Percentiles rank a stretch among this genome's conserved stretches.
These are phyloP conservation scores for Nitzschia putrida DNA, from an alignment of 108 stramenopile species.

Conservation along the genomic window DNA sequence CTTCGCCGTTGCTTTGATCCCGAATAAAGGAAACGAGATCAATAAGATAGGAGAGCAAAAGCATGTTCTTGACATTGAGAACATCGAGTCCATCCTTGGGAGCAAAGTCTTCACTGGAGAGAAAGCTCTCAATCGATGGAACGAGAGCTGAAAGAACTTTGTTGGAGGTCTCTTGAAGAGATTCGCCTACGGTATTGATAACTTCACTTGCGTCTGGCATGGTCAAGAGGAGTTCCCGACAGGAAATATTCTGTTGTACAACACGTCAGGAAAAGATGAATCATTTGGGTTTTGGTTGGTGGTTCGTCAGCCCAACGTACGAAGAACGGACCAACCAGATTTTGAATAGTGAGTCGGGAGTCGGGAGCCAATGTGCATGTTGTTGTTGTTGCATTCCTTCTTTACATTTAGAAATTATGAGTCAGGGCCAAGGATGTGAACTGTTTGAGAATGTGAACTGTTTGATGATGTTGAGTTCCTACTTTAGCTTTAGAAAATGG, in stretches of 20 bases:
- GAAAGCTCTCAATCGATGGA: constrained; percentile 42
- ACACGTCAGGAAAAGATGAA: too few relatives aligned
- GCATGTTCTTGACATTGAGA: constrained; percentile 68
- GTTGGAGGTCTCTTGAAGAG: constrained; percentile 41
- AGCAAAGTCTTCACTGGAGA: constrained; percentile 37
- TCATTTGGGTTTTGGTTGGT: too few relatives aligned
- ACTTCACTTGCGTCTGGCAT: not conserved
- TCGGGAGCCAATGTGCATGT: too few relatives aligned
- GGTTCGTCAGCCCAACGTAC: too few relatives aligned
- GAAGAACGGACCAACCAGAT: too few relatives aligned
- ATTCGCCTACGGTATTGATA: not conserved
- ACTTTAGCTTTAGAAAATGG: too few relatives aligned
- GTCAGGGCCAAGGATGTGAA: too few relatives aligned
- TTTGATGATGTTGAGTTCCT: too few relatives aligned
- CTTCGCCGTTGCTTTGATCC: constrained; percentile 25
- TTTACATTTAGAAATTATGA: too few relatives aligned
- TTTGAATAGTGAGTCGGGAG: too few relatives aligned
- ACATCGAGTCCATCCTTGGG: constrained; percentile 65
- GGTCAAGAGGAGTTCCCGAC: not conserved
- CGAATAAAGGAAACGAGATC: constrained; percentile 58
- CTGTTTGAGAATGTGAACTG: too few relatives aligned
- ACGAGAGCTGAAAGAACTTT: constrained; percentile 48
- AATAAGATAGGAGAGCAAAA: constrained; percentile 77
- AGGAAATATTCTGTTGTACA: not conserved
- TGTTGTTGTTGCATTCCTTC: too few relatives aligned